Conservation (phyloP, 768 basidiomycete genomes). For the Hygrophoropsis aurantiaca region DNA sequence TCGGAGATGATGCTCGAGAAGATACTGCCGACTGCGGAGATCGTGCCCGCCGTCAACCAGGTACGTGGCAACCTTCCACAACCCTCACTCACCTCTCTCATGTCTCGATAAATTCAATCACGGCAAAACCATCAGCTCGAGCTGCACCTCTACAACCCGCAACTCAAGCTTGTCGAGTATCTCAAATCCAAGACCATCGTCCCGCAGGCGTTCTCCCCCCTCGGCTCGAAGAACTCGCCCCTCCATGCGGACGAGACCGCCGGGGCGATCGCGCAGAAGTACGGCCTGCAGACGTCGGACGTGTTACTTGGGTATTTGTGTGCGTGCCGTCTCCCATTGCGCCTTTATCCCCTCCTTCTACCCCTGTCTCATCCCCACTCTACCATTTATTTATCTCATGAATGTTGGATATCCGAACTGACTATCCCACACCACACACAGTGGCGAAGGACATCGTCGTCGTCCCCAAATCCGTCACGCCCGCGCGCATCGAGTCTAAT, state of each 20-base stretch:
- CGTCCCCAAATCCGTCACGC: conserved; percentile 79
- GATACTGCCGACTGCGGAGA: conserved; percentile 63
- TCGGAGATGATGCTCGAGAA: conserved; percentile 67
- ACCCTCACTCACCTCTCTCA: conserved; percentile 1
- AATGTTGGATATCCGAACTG: too few relatives aligned
- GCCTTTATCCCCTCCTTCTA: not conserved
- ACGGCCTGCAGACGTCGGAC: conserved; percentile 53
- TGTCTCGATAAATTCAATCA: too few relatives aligned
- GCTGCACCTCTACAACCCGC: conserved; percentile 72
- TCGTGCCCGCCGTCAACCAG: conserved; percentile 75
- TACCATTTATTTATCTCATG: too few relatives aligned
- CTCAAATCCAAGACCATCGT: conserved; percentile 65
- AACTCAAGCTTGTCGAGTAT: conserved; percentile 65
- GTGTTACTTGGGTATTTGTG: conserved; percentile 64
- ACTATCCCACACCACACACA: conserved; percentile 22
- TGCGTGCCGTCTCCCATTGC: conserved; percentile 29
- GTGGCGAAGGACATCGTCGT: conserved; percentile 64
- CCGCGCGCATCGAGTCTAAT: conserved; percentile 63
- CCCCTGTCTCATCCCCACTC: too few relatives aligned
- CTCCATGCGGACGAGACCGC: conserved; percentile 64
- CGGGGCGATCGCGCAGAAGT: conserved; percentile 55
- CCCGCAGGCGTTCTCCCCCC: conserved; percentile 79
- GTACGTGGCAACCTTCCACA: too few relatives aligned
- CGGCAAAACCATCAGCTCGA: conserved; percentile 57
- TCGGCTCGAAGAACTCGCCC: conserved; percentile 68